phyloP scores from a whole-genome alignment of 176 grass and related monocot genomes.

The Aechmea fasciata region DNA sequence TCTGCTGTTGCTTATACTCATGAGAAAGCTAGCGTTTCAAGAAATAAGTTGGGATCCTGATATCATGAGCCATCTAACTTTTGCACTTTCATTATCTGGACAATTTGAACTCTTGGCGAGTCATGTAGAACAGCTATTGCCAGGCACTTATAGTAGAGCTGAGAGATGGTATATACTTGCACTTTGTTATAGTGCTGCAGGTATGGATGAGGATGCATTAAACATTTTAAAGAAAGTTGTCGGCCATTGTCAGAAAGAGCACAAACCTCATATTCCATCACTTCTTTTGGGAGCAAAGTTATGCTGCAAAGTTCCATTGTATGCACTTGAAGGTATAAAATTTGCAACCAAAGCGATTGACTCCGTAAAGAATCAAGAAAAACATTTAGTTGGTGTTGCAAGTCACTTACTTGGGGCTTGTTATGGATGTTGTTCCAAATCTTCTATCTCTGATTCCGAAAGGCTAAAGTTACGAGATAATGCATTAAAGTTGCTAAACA shows the following conservation, averaged over 20 bases:
- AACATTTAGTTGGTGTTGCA: slow-evolving; percentile 55
- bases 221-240: slow-evolving; percentile 70
- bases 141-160: slow-evolving; percentile 65
- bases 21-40: slow-evolving; percentile 56
- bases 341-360: slow-evolving; percentile 62
- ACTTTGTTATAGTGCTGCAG: slow-evolving; percentile 68
- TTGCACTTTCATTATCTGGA: slow-evolving; percentile 64
- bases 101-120: slow-evolving; percentile 68
- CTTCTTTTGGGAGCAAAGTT: slow-evolving; percentile 90
- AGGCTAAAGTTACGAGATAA: slow-evolving; percentile 59
- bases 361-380: slow-evolving; percentile 40
- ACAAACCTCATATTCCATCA: slow-evolving; percentile 73
- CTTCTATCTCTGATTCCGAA: slow-evolving; percentile 48
- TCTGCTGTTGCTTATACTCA: slow-evolving; percentile 62
- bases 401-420: slow-evolving; percentile 81
- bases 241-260: slow-evolving; percentile 56
- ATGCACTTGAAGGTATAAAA: slow-evolving; percentile 74
- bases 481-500: slow-evolving; percentile 44
- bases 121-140: slow-evolving; percentile 76
- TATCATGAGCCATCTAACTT: slow-evolving; percentile 82
- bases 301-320: slow-evolving; percentile 59
- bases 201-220: slow-evolving; percentile 75
- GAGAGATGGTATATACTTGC: slow-evolving; percentile 96
- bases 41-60: slow-evolving; percentile 85
- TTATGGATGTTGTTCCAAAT: slow-evolving; percentile 66